Conservation (phyloP, 257 asterid species). For the Solanum chilense region DNA sequence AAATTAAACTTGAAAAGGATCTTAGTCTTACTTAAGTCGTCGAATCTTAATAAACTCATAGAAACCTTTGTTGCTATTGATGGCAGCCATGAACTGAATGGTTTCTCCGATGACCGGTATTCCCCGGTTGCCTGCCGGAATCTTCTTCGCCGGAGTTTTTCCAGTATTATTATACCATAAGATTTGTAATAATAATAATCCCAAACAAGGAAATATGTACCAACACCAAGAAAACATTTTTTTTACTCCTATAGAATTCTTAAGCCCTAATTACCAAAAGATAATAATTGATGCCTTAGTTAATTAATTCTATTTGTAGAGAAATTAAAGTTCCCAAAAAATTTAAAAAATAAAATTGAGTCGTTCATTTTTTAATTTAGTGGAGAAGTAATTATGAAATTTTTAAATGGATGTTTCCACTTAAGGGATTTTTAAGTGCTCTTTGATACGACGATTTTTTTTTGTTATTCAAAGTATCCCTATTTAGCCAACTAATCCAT, state of each 20-base stretch:
- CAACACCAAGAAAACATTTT: neutral
- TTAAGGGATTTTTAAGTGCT: neutral
- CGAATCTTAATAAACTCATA: neutral
- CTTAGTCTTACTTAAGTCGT: neutral
- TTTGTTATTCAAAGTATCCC: neutral
- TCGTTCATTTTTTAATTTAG: neutral
- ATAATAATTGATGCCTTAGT: neutral
- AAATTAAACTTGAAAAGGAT: neutral
- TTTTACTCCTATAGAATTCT: neutral
- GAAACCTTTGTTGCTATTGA: neutral
- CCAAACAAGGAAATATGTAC: neutral
- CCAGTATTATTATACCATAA: neutral
- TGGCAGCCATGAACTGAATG: neutral
- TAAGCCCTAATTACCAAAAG: neutral
- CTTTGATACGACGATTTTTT: neutral
- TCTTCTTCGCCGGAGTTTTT: neutral
- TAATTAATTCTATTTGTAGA: neutral
- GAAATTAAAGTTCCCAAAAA: neutral
- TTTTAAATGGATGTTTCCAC: slow-evolving; percentile 1
- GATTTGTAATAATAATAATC: neutral
- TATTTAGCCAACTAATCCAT: neutral
- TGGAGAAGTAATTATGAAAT: neutral
- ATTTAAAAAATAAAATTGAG: neutral
- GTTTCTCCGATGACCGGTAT: neutral
- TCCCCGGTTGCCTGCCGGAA: neutral